Conservation (phyloP, 768 basidiomycete genomes). For the Harrya chromipes region DNA sequence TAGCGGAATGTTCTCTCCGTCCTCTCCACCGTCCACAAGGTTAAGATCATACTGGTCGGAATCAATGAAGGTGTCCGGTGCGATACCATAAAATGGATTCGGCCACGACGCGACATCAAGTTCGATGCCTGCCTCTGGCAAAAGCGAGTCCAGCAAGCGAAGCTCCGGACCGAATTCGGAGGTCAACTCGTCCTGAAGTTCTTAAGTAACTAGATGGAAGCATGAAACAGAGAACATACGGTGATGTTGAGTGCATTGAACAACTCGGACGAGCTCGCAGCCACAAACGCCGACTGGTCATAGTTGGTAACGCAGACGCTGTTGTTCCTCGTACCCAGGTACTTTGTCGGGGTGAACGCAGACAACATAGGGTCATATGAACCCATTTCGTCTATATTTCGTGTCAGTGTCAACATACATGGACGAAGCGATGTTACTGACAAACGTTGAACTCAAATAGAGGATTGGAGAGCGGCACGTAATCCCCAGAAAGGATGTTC, state of each 20-base stretch:
- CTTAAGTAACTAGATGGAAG: not conserved
- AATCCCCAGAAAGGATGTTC: conserved; percentile 17
- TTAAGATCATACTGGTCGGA: conserved; percentile 30
- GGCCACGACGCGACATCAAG: conserved; percentile 34
- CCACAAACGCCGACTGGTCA: conserved; percentile 35
- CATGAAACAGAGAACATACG: conserved; percentile 10
- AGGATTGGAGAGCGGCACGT: conserved; percentile 31
- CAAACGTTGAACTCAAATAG: conserved; percentile 37
- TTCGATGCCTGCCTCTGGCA: conserved; percentile 26
- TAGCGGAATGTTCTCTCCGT: conserved; percentile 44
- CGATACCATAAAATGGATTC: conserved; percentile 38
- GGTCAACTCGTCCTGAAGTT: conserved; percentile 11
- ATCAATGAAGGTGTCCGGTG: conserved; percentile 34
- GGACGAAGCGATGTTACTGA: conserved; percentile 10
- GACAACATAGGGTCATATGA: conserved; percentile 42
- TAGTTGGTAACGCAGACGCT: conserved; percentile 34
- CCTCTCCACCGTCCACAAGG: conserved; percentile 41
- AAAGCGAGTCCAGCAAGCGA: conserved; percentile 14
- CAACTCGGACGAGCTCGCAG: conserved; percentile 40
- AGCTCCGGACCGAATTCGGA: conserved; percentile 11
- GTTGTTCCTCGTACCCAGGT: conserved; percentile 40
- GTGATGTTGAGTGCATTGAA: conserved; percentile 32
- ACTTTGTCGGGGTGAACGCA: conserved; percentile 44
- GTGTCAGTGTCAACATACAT: conserved; percentile 1
- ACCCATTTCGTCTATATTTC: conserved; percentile 36